Conservation (phyloP, 148 eudicot genomes). For the Bassia scoparia region DNA sequence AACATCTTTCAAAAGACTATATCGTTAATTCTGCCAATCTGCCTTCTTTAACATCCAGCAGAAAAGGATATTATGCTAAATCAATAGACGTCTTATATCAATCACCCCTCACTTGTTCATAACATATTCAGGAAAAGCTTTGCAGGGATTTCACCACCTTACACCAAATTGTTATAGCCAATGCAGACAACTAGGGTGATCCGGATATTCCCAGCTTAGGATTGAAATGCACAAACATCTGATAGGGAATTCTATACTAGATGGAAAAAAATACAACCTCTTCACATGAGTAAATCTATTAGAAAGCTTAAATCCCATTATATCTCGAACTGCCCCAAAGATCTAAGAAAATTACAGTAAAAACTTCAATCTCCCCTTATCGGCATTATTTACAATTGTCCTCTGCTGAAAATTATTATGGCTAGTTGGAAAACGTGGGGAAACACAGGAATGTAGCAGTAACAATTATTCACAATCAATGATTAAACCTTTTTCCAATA, state of each 20-base stretch:
- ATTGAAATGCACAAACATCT: not conserved
- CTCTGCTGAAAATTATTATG: not conserved
- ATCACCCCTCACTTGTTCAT: no score
- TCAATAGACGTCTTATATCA: no score
- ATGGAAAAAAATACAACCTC: not conserved
- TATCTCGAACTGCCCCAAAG: not conserved
- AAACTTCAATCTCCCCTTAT: not conserved
- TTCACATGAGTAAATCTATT: not conserved
- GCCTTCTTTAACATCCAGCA: no score
- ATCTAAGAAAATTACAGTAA: not conserved
- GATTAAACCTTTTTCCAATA: not conserved
- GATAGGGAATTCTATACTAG: not conserved
- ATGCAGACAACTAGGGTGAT: not conserved
- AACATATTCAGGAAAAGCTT: no score
- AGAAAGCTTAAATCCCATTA: not conserved
- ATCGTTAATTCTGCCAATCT: no score
- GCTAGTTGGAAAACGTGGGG: not conserved
- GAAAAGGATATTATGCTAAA: no score
- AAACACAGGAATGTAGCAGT: not conserved
- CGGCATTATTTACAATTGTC: constrained; percentile 1
- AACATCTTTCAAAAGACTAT: no score
- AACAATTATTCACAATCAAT: not conserved
- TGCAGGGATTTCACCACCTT: not conserved
- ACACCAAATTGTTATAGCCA: not conserved
- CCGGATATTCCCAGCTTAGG: no score